Evolutionary conservation across 805 yeast genomes (phyloP).

Genomic region (Kazachstania martiniae): DNA sequence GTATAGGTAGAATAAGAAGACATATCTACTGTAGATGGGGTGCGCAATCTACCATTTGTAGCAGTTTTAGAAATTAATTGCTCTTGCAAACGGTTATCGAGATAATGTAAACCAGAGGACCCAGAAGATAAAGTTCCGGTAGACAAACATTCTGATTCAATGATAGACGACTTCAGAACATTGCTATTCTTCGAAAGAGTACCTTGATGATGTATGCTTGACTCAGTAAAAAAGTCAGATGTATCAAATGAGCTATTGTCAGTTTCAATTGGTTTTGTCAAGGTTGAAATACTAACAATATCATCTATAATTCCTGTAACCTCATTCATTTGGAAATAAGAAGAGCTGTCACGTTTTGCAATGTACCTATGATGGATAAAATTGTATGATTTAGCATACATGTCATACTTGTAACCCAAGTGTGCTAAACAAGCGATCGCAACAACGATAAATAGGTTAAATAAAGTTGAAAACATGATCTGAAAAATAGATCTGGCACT

Average conservation of each 20-base stretch:
- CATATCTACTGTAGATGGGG: no score
- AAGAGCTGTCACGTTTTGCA: constrained; percentile 10
- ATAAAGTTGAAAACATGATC: constrained; percentile 15
- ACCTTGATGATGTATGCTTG: no score
- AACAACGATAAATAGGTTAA: constrained; percentile 18
- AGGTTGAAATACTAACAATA: constrained; percentile 7
- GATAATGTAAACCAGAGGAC: no score
- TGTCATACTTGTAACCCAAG: constrained; percentile 14
- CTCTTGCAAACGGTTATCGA: no score
- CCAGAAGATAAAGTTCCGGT: no score
- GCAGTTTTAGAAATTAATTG: no score
- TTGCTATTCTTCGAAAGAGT: no score
- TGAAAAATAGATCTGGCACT: constrained; percentile 13
- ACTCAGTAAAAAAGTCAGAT: not conserved
- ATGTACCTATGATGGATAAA: constrained; percentile 12
- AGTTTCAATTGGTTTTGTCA: constrained; percentile 9
- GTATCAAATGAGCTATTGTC: not conserved
- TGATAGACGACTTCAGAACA: no score
- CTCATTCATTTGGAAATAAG: constrained; percentile 11
- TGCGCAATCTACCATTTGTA: no score
- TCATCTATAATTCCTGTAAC: constrained; percentile 12
- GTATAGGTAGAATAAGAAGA: no score
- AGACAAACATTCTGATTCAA: no score
- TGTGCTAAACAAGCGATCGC: constrained; percentile 18
- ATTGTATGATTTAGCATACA: constrained; percentile 12